Base-by-base conservation (phyloP, 768 basidiomycete genomes). In the Pleurotus djamor region DNA sequence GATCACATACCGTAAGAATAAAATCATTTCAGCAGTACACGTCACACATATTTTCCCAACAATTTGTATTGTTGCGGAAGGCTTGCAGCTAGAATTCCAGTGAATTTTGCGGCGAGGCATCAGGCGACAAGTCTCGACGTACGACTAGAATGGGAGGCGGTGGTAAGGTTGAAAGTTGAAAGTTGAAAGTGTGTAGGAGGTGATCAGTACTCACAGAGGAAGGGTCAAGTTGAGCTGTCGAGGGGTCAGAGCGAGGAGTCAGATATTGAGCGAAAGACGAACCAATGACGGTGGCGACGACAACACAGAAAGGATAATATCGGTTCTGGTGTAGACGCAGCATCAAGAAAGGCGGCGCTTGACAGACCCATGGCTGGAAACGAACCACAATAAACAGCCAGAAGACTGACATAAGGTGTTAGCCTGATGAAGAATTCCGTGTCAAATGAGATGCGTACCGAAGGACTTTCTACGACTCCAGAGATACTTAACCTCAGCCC, bases 1-100 rank as follows among this genome's bases (percentile, higher is more conserved):
- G 58, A 5, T 55, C 54, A 57, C 61, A 51, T 2, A 62, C 14
- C 1, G 52, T 38, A 28, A 62, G 52, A 35, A 62, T 41, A 13
- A 38, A 36, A 28, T 28, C 21, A 28, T 28, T 35, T 62, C 61
- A 4, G 61, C 58, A n/a, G 58, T 59, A 35, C 51, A 55, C 8
- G 58, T 58, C 28, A 62, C 51, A 28, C 59, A 32, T 35, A 62
- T 44, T 12, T 58, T 62, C 47, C 59, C 58, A 4, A 62, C 10
- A 21, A 52, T 58, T 52, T 62, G 58, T 45, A 62, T 58, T 34
- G 59, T 59, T 5, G 37, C 58, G 41, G 52, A 62, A n/a, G 52
- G 61, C 21, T 41, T 45, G 33, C 61, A 62, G 37, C 57, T 62
- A 44, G 13, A 47, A 28, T 28, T 28, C 21, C 21, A 28, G 21